Evolutionary conservation across 2,329 filamentous ascomycete genomes (phyloP), one percentile per base, ranked within the genome.

Genomic region (Aureobasidium sp.): DNA sequence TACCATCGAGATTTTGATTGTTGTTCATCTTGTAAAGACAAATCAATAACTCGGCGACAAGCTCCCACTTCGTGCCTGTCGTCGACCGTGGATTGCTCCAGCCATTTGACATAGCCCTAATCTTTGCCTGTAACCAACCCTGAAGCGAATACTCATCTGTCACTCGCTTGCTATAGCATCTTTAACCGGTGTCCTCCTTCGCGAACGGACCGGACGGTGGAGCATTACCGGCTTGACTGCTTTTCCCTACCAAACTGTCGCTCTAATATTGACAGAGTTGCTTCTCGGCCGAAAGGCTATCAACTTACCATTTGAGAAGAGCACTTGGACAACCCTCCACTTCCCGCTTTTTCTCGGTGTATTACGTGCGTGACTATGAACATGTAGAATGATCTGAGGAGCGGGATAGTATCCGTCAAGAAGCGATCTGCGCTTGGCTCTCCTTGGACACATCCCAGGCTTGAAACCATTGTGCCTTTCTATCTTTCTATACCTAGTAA

Each of bases 1-100:
- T 59, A 36, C 34, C 37, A 59, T 41, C 39, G 53, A 34, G 53
- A 57, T 57, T 41, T 57, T n/a, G 52, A 3, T 44, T 32, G 53
- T 32, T 15, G 41, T 57, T 41, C 37, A 11, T 57, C 9, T 41
- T 36, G 27, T 10, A 9, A 39, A 37, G 34, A 29, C 34, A 36
- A 53, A 53, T 53, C 37, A 41, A 54, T 53, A 15, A 54, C 27
- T 25, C 8, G n/a, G 21, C 21, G 21, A 21, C 21, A 21, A 21
- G n/a, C 8, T 21, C 32, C 21, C 48, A 34, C 10, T 15, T 37
- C 21, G 21, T 54, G 25, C 25, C 29, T 42, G 37, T 27, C 21
- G 27, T 4, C 9, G 13, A 30, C 3, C 15, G 15, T 32, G 50
- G 36, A 41, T 5, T 52, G 49, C 32, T 52, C 49, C 29, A 16